Evolutionary conservation across 202 grass and related monocot genomes (phyloP).

Genomic region (Schoenoplectus triqueter): DNA sequence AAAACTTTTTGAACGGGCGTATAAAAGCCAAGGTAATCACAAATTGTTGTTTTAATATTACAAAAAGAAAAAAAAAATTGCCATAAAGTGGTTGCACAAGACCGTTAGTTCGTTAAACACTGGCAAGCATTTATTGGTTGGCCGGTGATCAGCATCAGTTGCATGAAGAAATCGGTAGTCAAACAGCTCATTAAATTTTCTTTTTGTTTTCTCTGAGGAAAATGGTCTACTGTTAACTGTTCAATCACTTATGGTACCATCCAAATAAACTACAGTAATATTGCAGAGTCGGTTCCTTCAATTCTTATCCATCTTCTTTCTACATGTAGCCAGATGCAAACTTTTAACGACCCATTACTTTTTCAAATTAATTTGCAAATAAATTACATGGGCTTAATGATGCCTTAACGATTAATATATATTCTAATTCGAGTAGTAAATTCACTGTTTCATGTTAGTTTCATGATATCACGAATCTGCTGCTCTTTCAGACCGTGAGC

Average conservation of each 20-base stretch:
- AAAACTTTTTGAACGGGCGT: no score
- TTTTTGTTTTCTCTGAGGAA: not conserved
- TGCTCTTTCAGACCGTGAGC: no score
- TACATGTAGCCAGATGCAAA: not conserved
- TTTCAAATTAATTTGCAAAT: no score
- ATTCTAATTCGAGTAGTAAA: no score
- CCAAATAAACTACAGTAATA: not conserved
- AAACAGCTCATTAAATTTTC: not conserved
- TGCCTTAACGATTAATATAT: no score
- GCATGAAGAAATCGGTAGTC: not conserved
- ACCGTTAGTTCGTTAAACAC: not conserved
- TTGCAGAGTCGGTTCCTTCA: not conserved
- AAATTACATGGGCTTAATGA: no score
- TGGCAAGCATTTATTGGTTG: not conserved
- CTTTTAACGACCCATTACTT: no score
- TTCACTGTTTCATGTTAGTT: no score
- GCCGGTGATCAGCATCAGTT: not conserved
- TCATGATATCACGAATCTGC: no score
- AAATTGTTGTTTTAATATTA: no score
- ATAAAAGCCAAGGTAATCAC: no score
- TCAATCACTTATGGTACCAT: not conserved
- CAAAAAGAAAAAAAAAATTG: no score
- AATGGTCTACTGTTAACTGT: not conserved
- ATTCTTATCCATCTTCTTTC: not conserved
- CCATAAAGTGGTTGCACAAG: not conserved